Conservation (phyloP, 164 flowering plant species). For the Aristolochia californica region DNA sequence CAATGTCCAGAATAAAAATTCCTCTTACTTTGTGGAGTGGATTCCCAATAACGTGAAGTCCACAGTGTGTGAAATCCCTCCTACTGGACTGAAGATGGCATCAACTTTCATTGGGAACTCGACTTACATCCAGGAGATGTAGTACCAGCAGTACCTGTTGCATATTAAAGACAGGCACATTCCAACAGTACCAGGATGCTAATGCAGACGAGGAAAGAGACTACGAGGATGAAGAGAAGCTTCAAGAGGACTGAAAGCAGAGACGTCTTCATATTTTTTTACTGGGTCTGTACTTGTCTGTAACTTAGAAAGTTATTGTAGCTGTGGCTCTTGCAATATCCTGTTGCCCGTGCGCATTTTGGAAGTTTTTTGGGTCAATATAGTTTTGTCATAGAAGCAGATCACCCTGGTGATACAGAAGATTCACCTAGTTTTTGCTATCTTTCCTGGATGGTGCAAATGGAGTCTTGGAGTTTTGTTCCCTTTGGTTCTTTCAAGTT, state of each 20-base stretch:
- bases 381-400: too few species aligned
- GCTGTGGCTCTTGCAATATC: too few species aligned
- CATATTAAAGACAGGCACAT: slow-evolving; percentile 91
- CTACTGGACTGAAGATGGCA: slow-evolving; percentile 64
- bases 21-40: slow-evolving; percentile 88
- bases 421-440: too few species aligned
- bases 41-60: slow-evolving; percentile 49
- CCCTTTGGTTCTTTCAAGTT: too few species aligned
- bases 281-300: too few species aligned
- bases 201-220: slow-evolving; percentile 58
- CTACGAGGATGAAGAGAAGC: slow-evolving; percentile 38
- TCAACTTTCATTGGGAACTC: slow-evolving; percentile 76
- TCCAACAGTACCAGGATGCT: slow-evolving; percentile 88
- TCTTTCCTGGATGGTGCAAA: too few species aligned
- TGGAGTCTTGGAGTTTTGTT: too few species aligned
- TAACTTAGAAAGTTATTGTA: too few species aligned
- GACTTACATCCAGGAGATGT: slow-evolving; percentile 78
- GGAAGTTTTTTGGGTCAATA: too few species aligned
- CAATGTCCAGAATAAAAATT: slow-evolving; percentile 81
- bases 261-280: not conserved
- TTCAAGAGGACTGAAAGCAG: too few species aligned
- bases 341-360: too few species aligned
- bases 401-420: too few species aligned
- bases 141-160: slow-evolving; percentile 77
- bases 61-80: slow-evolving; percentile 34